These are phyloP conservation scores for Fusarium oxysporum DNA, from an alignment of 2,329 filamentous ascomycete genomes.

Conservation along the genomic window DNA sequence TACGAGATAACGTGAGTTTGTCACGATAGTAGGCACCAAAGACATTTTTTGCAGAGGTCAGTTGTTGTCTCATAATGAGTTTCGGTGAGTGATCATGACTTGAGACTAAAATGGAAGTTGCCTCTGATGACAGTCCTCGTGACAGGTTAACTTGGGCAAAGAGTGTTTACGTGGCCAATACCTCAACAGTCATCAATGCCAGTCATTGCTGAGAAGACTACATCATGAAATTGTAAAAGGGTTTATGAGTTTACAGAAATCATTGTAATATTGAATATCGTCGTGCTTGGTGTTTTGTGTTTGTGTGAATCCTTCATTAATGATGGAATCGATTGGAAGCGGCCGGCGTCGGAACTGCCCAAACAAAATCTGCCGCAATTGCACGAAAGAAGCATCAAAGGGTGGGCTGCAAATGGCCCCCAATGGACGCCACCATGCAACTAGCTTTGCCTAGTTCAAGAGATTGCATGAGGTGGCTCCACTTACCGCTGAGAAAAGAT, in stretches of 20 bases:
- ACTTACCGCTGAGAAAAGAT: not conserved
- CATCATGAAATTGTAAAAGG: not conserved
- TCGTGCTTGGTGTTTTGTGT: not conserved
- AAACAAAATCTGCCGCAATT: conserved; percentile 32
- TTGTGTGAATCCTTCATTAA: conserved; percentile 5
- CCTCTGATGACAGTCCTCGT: not conserved
- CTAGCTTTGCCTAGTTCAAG: conserved; percentile 18
- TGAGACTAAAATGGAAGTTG: conserved; percentile 10
- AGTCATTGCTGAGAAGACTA: not conserved
- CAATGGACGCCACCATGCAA: conserved; percentile 18
- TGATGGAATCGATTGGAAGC: conserved; percentile 27
- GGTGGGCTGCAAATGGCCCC: conserved; percentile 7
- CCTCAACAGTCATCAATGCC: not conserved
- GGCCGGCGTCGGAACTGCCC: conserved; percentile 21
- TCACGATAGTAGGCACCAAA: conserved; percentile 28
- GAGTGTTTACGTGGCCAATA: not conserved
- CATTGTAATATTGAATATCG: not conserved
- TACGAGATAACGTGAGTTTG: conserved; percentile 37
- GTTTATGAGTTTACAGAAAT: not conserved
- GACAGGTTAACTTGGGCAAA: not conserved
- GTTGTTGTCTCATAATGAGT: conserved; percentile 28
- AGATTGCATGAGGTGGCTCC: conserved; percentile 26
- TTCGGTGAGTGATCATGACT: conserved; percentile 5
- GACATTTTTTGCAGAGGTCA: conserved; percentile 28
- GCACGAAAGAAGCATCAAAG: conserved; percentile 9